Base-by-base conservation (phyloP, 139 green algal species). In the Chlorella vulgaris region DNA sequence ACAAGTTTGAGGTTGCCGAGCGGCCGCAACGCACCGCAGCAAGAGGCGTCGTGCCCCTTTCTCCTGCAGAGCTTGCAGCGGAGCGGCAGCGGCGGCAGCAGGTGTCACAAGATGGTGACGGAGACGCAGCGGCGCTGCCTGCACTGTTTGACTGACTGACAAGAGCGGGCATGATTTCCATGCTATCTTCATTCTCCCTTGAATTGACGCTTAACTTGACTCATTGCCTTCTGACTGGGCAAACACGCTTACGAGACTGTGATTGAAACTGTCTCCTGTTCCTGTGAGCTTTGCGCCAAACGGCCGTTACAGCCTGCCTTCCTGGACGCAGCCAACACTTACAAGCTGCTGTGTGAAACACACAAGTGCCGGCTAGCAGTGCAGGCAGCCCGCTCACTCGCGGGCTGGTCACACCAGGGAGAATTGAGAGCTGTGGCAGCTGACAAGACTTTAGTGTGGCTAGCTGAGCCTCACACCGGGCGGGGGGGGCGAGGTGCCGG, bases 1-100 rank as follows among this genome's bases (percentile, higher is more conserved):
- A 77, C 47, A 98, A 98, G 80, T 98, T 92, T 78, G 76, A 90
- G 28, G 89, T 98, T 7, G 93, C 55, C 5, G 80, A 89, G 3
- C 63, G 84, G 35, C 90, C 88, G 6, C 63, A 74, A 43, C 76
- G 89, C 19, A 91, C 85, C 0, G 78, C 7, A 13, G 61, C 79
- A 0, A 51, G 87, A 38, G 89, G 78, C 22, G 31, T 26, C 38
- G 78, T 87, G 15, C 78, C 83, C 4, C 74, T 81, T 6, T 66
- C 83, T 2, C 26, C 51, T 10, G 70, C 67, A 26, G 71, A 87
- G 51, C 28, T 28, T n/a, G 69, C 60, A 38, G 83, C 69, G 21
- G 77, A 84, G 61, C 62, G 71, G 24, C 47, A 61, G 10, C 63
- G 78, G 62, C 65, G 78, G 67, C 28, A 55, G 39, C 33, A 51